Percentiles rank a stretch among this genome's conserved stretches.
These are phyloP conservation scores for Melanomma pulvis-pyrius DNA, from an alignment of 495 filamentous ascomycete species.

Conservation along the genomic window DNA sequence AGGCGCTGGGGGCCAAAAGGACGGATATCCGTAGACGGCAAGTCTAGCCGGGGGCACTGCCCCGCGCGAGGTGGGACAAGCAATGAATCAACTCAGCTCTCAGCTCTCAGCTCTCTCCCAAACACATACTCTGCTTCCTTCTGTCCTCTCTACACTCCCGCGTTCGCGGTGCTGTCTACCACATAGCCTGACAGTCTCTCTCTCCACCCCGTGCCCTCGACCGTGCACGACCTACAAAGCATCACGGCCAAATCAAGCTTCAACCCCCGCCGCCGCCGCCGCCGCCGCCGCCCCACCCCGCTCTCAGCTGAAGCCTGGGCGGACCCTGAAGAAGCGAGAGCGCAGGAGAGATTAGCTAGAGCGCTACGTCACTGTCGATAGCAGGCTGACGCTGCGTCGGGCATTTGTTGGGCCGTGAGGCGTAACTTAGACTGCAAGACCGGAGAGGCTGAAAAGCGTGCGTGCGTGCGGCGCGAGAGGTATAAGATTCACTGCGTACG, in stretches of 20 bases:
- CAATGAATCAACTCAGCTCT: not conserved
- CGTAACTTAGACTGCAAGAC: not conserved
- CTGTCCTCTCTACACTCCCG: not conserved
- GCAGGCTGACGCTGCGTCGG: conserved; percentile 7
- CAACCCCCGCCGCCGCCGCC: not conserved
- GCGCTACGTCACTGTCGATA: conserved; percentile 1
- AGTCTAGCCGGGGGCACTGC: conserved; percentile 15
- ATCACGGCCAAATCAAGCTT: not conserved
- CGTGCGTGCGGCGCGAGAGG: too few species aligned
- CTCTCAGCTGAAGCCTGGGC: not conserved
- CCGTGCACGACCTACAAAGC: not conserved
- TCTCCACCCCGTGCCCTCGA: not conserved
- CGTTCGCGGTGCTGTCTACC: not conserved
- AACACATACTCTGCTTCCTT: too few species aligned
- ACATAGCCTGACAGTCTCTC: not conserved
- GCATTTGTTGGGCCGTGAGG: conserved; percentile 3
- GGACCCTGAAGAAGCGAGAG: not conserved
- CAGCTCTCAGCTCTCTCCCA: not conserved
- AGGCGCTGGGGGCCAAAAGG: not conserved
- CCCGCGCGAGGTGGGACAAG: conserved; percentile 6
- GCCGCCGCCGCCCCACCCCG: not conserved
- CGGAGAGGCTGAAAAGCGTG: not conserved
- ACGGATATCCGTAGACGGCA: not conserved
- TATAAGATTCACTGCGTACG: too few species aligned
- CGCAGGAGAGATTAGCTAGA: not conserved